phyloP scores from a whole-genome alignment of 305 asterid genomes.

The Fraxinus nigra region DNA sequence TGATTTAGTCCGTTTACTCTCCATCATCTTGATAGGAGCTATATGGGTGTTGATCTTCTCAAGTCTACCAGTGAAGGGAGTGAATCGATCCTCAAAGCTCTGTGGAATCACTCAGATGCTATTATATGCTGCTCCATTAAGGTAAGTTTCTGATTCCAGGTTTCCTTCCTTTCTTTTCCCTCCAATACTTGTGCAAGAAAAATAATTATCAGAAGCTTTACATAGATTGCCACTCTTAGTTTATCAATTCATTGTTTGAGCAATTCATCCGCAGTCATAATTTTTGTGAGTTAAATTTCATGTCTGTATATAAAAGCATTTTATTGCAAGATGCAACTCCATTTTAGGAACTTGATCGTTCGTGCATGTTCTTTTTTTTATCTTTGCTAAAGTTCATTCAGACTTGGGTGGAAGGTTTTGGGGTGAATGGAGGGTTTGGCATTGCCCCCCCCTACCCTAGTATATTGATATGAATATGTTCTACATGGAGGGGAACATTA shows the following conservation, averaged over 20 bases:
- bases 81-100: constrained; percentile 64
- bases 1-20: background rate
- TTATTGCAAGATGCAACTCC: background rate
- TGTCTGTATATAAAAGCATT: background rate
- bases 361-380: background rate
- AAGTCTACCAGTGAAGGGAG: constrained; percentile 67
- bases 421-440: background rate
- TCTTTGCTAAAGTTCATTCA: background rate
- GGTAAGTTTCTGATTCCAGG: constrained; percentile 32
- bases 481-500: background rate
- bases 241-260: background rate
- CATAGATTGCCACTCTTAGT: background rate
- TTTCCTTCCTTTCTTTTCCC: background rate
- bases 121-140: constrained; percentile 85
- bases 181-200: background rate
- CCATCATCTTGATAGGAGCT: constrained; percentile 45
- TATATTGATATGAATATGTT: background rate
- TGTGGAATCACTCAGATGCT: constrained; percentile 92
- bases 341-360: background rate
- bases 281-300: background rate
- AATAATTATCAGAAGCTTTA: background rate
- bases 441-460: background rate
- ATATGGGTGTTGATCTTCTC: constrained; percentile 68
- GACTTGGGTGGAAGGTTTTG: background rate
- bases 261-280: background rate